Evolutionary conservation across 257 asterid genomes (phyloP).

Genomic region (Penstemon davidsonii): DNA sequence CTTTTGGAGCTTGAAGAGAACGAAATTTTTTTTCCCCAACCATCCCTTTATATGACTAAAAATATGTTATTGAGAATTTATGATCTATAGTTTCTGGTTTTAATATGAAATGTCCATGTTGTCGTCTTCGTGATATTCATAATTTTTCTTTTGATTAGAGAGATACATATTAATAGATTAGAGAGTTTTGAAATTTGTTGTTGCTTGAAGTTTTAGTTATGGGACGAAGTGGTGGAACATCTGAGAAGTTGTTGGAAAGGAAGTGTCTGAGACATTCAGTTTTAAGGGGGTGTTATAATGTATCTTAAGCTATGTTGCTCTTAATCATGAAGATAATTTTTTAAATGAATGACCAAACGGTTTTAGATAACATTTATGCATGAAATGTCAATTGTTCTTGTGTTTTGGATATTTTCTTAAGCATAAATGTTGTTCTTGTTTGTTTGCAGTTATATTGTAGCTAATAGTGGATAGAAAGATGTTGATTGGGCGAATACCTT

Average conservation of each 20-base stretch:
- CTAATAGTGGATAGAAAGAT: background rate
- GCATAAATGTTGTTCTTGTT: background rate
- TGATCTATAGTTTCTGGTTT: constrained; percentile 16
- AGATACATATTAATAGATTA: background rate
- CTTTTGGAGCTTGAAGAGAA: constrained; percentile 16
- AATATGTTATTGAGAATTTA: background rate
- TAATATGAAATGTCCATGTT: background rate
- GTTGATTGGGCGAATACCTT: background rate
- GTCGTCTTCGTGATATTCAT: no score
- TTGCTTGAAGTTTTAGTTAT: background rate
- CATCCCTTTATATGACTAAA: background rate
- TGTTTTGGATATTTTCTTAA: background rate
- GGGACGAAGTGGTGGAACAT: background rate
- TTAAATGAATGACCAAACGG: no score
- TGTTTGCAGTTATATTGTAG: background rate
- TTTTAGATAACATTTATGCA: no score
- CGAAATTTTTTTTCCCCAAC: background rate
- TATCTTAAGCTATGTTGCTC: no score
- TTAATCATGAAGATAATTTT: no score
- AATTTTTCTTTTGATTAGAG: background rate
- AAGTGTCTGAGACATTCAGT: background rate
- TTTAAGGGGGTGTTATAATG: no score
- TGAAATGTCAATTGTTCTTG: no score
- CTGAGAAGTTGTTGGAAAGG: background rate
- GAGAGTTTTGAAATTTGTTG: background rate